Evolutionary conservation across 1,139 yeast species (phyloP), one percentile per base, ranked within the genome.

Genomic region (Candida freyschussii): DNA sequence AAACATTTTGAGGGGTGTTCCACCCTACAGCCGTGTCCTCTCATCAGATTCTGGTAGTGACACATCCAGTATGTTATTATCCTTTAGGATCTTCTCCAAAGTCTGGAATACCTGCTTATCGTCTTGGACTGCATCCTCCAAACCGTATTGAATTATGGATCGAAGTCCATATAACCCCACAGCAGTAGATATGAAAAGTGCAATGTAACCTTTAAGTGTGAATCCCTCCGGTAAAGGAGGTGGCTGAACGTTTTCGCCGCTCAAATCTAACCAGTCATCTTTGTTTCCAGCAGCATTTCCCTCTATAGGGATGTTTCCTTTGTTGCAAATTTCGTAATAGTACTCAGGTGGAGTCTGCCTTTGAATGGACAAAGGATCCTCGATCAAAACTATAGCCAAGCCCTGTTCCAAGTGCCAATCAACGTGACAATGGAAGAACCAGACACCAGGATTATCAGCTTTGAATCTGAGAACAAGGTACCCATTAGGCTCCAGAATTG

Each of bases 381-480:
- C 89, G 31, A 81, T 62, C 24, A 81, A 69, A 2, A 73, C 69
- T 38, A 79, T 62, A 12, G 87, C 86, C 41, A 81, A 66, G 32
- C 91, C 91, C 62, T 81, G 91, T 43, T 74, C 77, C 57, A 81
- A 70, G 59, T 81, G 91, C 81, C 86, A 81, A 54, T 81, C 89
- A 40, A 81, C 74, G 52, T 81, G 91, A 57, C 91, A 81, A 52
- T 81, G 91, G 78, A 81, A 80, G 48, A 76, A 72, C 89, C 89
- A 81, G 30, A 79, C 79, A 49, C 91, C 91, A n/a, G 91, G 91
- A 50, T 81, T 81, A 48, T 77, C 69, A 16, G 89, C 86, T 47
- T 63, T 69, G 56, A 81, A 80, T 52, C 93, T 64, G 30, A 81
- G 45, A 4, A 79, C 86, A 29, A 77, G 53, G 48, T 76, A 72